Evolutionary conservation across 345 rosid genomes (phyloP).

Genomic region (Excoecaria agallocha): DNA sequence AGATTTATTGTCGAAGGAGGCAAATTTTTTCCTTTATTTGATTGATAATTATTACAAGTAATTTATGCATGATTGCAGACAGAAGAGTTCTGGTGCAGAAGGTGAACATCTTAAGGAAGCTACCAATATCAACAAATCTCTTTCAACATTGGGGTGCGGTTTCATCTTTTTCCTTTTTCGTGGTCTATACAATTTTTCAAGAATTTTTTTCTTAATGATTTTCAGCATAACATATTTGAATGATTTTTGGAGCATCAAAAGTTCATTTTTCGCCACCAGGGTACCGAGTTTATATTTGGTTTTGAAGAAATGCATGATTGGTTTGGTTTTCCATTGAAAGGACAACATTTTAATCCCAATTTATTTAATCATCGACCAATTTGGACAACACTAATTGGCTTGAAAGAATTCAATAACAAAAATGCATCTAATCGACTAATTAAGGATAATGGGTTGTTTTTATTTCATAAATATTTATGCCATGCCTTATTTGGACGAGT

Average conservation of each 20-base stretch:
- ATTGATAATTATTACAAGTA: not conserved
- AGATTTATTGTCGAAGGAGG: not conserved
- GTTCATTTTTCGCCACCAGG: too few species aligned
- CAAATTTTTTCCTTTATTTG: not conserved
- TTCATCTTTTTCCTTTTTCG: slow-evolving; percentile 5
- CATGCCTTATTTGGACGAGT: too few species aligned
- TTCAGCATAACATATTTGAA: not conserved
- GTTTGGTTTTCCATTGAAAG: too few species aligned
- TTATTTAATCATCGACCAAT: too few species aligned
- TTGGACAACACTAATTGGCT: too few species aligned
- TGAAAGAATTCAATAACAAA: too few species aligned
- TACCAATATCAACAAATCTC: slow-evolving; percentile 94
- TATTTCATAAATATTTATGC: too few species aligned
- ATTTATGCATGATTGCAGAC: slow-evolving; percentile 41
- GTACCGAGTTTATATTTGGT: too few species aligned
- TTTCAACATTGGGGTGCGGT: slow-evolving; percentile 88
- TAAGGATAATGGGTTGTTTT: too few species aligned
- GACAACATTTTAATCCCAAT: too few species aligned
- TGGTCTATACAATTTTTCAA: not conserved
- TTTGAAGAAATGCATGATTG: too few species aligned
- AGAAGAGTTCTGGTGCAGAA: slow-evolving; percentile 98
- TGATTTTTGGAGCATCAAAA: not conserved
- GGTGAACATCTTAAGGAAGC: slow-evolving; percentile 99
- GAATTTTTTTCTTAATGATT: not conserved
- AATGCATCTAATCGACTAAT: too few species aligned